Evolutionary conservation across 345 rosid species (phyloP).

Genomic region (Citrus trifoliata): DNA sequence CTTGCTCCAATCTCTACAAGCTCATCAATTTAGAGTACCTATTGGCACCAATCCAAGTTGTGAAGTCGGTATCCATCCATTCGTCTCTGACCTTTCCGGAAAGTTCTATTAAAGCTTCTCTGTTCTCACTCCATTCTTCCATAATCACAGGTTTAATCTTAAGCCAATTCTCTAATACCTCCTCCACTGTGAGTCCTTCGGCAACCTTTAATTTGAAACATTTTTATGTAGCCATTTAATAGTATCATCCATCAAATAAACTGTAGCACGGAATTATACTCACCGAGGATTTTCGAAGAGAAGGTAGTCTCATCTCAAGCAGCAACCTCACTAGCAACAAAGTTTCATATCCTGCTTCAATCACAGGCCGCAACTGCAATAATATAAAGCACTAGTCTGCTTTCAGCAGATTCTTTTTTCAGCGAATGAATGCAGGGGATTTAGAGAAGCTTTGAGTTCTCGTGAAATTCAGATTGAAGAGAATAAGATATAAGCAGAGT

Average conservation of each 20-base stretch:
- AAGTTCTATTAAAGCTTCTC: slow-evolving; percentile 59
- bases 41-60: slow-evolving; percentile 92
- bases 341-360: slow-evolving; percentile 92
- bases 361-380: slow-evolving; percentile 83
- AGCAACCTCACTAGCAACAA: slow-evolving; percentile 74
- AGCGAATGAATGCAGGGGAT: background rate
- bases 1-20: background rate
- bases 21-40: slow-evolving; percentile 37
- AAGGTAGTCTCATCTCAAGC: slow-evolving; percentile 65
- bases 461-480: too few species aligned
- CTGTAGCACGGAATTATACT: slow-evolving; percentile 11
- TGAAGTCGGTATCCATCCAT: slow-evolving; percentile 73
- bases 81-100: slow-evolving; percentile 90
- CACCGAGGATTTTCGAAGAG: slow-evolving; percentile 74
- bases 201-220: slow-evolving; percentile 48
- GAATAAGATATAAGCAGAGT: background rate
- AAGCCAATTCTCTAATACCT: slow-evolving; percentile 70
- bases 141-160: slow-evolving; percentile 70
- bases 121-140: slow-evolving; percentile 83
- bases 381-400: background rate
- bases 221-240: slow-evolving; percentile 6
- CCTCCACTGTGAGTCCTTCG: slow-evolving; percentile 72
- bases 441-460: too few species aligned
- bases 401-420: background rate
- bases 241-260: too few species aligned